A percentile compares a stretch with the other conserved stretches of the same genome.
phyloP scores from a whole-genome alignment of 345 rosid genomes.

The Theobroma cacao region DNA sequence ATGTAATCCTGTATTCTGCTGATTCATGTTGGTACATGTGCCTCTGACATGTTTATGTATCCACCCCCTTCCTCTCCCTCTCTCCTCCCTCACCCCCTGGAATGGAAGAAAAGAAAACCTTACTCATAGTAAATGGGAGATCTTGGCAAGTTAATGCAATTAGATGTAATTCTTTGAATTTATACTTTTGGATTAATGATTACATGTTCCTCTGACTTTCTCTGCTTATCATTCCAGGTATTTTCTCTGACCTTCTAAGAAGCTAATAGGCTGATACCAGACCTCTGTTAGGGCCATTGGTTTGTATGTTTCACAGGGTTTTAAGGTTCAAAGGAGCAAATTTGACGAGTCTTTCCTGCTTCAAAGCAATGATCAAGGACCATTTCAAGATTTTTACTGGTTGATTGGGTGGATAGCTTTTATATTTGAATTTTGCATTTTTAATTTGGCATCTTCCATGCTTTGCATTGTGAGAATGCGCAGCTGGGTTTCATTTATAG shows the following conservation, averaged over 20 bases:
- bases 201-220: conserved; percentile 45
- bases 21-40: background rate
- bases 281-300: conserved; percentile 84
- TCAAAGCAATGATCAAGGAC: conserved; percentile 31
- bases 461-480: conserved; percentile 6
- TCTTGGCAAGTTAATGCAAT: conserved; percentile 8
- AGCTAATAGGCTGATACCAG: conserved; percentile 89
- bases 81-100: background rate
- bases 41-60: conserved; percentile 1
- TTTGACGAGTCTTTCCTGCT: conserved; percentile 31
- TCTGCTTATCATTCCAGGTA: conserved; percentile 90
- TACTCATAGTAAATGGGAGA: background rate
- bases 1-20: background rate
- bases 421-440: background rate
- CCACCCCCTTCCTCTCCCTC: background rate
- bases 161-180: background rate
- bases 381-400: conserved; percentile 15
- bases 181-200: background rate
- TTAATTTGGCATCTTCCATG: background rate
- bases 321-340: conserved; percentile 43
- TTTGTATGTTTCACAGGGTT: conserved; percentile 93
- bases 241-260: conserved; percentile 94
- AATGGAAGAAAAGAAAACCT: background rate
- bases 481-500: conserved; percentile 6
- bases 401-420: conserved; percentile 11